Evolutionary conservation across 2,329 filamentous ascomycete genomes (phyloP), one percentile per base, ranked within the genome.

Genomic region (Dactylellina cionopaga): DNA sequence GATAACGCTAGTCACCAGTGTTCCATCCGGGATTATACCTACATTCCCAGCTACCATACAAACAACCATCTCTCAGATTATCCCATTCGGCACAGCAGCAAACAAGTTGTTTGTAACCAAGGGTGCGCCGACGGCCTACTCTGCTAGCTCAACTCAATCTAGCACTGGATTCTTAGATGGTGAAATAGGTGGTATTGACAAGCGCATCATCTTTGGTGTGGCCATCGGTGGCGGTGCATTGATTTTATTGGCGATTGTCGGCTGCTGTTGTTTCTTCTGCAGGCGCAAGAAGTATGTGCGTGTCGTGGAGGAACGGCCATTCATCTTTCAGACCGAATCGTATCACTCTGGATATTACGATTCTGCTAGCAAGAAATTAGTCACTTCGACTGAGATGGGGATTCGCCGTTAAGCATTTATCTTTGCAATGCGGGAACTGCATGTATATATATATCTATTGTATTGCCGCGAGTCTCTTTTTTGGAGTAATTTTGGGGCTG

Each of bases 391-490:
- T 35, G 31, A 35, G 13, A 7, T 35, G 31, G 31, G 13, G 31
- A 35, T 35, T 7, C 31, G 31, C 13, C 31, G 31, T 35, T 35
- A 98, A 81, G 89, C 88, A 74, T n/a, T n/a, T n/a, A n/a, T n/a
- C n/a, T n/a, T n/a, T n/a, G n/a, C n/a, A n/a, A n/a, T n/a, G n/a
- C n/a, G n/a, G n/a, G n/a, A n/a, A n/a, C n/a, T n/a, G n/a, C n/a
- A n/a, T n/a, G n/a, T n/a, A n/a, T n/a, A n/a, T n/a, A n/a, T n/a
- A n/a, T n/a, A n/a, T n/a, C n/a, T n/a, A n/a, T n/a, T n/a, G n/a
- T n/a, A n/a, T n/a, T n/a, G n/a, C n/a, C n/a, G n/a, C n/a, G n/a
- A n/a, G n/a, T n/a, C n/a, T n/a, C n/a, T n/a, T n/a, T n/a, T n/a
- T n/a, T n/a, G n/a, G n/a, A n/a, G n/a, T n/a, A n/a, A n/a, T n/a